Evolutionary conservation across 306 rosid genomes (phyloP).

Genomic region (Rosa chinensis): DNA sequence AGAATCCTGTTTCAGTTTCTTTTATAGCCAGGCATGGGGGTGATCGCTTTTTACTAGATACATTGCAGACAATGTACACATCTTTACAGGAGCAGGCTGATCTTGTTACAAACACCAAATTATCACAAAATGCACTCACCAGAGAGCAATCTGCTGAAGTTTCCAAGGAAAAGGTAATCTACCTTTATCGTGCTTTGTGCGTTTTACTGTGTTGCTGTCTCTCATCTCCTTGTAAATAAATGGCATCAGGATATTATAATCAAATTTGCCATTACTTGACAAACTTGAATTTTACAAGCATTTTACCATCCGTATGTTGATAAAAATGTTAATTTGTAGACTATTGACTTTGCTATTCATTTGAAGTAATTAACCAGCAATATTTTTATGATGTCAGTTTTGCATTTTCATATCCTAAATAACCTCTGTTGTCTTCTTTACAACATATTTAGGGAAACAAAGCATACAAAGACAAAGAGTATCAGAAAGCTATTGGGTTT

Average conservation of each 20-base stretch:
- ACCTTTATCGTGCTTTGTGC: neutral
- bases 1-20: constrained; percentile 79
- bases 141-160: constrained; percentile 84
- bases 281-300: neutral
- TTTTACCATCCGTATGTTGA: neutral
- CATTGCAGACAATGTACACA: constrained; percentile 56
- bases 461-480: constrained; percentile 89
- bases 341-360: neutral
- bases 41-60: constrained; percentile 90
- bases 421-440: constrained; percentile 2
- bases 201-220: neutral
- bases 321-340: neutral
- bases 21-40: constrained; percentile 93
- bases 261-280: neutral
- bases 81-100: constrained; percentile 83
- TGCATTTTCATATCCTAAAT: constrained; percentile 2
- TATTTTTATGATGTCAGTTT: constrained; percentile 2
- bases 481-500: constrained; percentile 84
- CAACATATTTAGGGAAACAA: constrained; percentile 68
- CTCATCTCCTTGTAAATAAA: neutral
- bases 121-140: constrained; percentile 59
- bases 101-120: constrained; percentile 56
- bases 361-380: neutral
- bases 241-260: neutral
- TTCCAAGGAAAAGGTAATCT: constrained; percentile 83